phyloP scores from a whole-genome alignment of 164 flowering plant species.

The Piper betle region DNA sequence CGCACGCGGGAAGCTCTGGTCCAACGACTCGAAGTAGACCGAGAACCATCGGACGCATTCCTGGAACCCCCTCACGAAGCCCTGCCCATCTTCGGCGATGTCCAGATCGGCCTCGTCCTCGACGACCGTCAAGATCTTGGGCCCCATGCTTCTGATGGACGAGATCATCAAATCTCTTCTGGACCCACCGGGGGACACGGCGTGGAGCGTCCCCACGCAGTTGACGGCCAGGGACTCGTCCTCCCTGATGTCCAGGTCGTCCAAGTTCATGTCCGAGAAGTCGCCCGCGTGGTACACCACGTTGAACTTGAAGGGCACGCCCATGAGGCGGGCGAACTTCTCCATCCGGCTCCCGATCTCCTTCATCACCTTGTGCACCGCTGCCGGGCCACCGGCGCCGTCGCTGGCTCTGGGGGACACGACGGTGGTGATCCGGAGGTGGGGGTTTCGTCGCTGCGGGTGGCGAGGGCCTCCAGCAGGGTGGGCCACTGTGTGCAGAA shows the following conservation, averaged over 20 bases:
- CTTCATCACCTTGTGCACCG: slow-evolving; percentile 56
- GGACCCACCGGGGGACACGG: slow-evolving; percentile 20
- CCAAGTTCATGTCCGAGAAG: slow-evolving; percentile 41
- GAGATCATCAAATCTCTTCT: slow-evolving; percentile 40
- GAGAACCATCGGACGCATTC: slow-evolving; percentile 70
- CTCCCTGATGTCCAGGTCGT: slow-evolving; percentile 37
- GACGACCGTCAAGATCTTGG: slow-evolving; percentile 68
- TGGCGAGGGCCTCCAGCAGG: slow-evolving; percentile 80
- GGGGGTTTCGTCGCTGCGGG: slow-evolving; percentile 86
- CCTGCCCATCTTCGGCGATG: slow-evolving; percentile 42
- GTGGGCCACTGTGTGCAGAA: slow-evolving; percentile 99
- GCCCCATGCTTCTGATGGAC: slow-evolving; percentile 35
- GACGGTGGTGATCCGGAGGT: slow-evolving; percentile 62
- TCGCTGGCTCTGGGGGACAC: slow-evolving; percentile 16
- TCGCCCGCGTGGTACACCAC: slow-evolving; percentile 53
- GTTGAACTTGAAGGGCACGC: slow-evolving; percentile 80
- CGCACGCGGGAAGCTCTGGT: slow-evolving; percentile 58
- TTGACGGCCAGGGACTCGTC: slow-evolving; percentile 81
- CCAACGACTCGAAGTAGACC: slow-evolving; percentile 76
- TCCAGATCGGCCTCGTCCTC: slow-evolving; percentile 87
- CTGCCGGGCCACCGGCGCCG: slow-evolving; percentile 10
- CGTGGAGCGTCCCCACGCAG: slow-evolving; percentile 53
- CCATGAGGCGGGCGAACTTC: slow-evolving; percentile 94
- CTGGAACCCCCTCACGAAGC: slow-evolving; percentile 47
- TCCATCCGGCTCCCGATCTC: slow-evolving; percentile 79